Conservation (phyloP, 2,329 filamentous ascomycete genomes). For the Lasiodiplodia sp. region DNA sequence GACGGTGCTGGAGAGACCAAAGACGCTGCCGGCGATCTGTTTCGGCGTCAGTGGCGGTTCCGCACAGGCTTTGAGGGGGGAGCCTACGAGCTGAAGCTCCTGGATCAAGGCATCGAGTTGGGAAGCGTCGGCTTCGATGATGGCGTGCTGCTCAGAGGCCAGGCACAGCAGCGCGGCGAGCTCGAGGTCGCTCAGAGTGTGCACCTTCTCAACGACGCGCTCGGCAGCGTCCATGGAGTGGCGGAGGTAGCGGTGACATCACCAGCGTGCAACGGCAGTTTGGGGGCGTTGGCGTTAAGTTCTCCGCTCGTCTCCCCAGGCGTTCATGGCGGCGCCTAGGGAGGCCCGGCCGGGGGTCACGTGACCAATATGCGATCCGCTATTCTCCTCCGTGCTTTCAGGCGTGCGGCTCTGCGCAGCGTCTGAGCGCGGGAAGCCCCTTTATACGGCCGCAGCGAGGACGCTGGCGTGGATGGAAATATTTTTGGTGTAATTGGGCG, state of each 20-base stretch:
- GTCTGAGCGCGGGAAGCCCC: neutral
- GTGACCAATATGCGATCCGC: no score
- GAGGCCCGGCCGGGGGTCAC: no score
- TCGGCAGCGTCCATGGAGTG: constrained; percentile 19
- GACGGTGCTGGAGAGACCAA: constrained; percentile 73
- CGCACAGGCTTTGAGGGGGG: neutral
- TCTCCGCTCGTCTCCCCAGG: constrained; percentile 10
- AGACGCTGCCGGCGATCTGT: constrained; percentile 73
- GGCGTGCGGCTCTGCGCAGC: no score
- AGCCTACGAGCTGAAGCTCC: constrained; percentile 73
- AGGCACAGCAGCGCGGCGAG: constrained; percentile 85
- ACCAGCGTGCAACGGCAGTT: neutral
- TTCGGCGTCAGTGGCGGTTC: constrained; percentile 30
- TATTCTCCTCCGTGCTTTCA: no score
- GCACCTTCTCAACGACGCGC: constrained; percentile 66
- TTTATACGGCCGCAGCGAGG: neutral
- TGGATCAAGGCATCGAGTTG: constrained; percentile 72
- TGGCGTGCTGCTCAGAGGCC: constrained; percentile 82
- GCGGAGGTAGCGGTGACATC: constrained; percentile 13
- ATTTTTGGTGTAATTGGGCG: neutral
- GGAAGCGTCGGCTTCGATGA: constrained; percentile 74
- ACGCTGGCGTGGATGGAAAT: neutral
- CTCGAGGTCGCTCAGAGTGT: constrained; percentile 84
- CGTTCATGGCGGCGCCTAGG: constrained; percentile 6
- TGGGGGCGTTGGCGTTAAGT: neutral